phyloP scores from a whole-genome alignment of 2,329 filamentous ascomycete genomes.

The Gyromitra esculenta region DNA sequence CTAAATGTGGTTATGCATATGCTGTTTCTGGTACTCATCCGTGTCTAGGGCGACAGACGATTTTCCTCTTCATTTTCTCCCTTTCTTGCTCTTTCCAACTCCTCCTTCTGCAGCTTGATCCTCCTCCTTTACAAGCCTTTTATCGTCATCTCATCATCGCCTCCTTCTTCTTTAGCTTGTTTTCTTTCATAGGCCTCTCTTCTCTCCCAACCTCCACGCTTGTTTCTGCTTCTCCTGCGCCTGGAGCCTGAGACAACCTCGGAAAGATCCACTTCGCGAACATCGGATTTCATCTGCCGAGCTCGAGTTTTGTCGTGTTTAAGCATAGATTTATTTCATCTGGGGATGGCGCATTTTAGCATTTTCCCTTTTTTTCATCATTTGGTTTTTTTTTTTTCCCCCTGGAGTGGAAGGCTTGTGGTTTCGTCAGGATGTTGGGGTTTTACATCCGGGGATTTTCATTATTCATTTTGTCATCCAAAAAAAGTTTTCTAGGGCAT shows the following conservation, averaged over 20 bases:
- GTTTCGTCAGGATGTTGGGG: slow-evolving; percentile 28
- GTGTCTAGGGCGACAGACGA: background rate
- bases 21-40: background rate
- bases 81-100: too few relatives aligned
- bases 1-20: background rate
- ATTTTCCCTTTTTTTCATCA: background rate
- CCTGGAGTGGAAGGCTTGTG: slow-evolving; percentile 39
- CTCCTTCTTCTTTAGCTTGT: background rate
- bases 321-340: slow-evolving; percentile 17
- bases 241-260: background rate
- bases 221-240: slow-evolving; percentile 1
- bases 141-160: background rate
- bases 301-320: background rate
- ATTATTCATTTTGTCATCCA: slow-evolving; percentile 19
- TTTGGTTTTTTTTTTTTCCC: slow-evolving; percentile 4
- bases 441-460: slow-evolving; percentile 28
- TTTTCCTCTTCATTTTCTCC: background rate
- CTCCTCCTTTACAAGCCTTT: too few relatives aligned
- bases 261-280: background rate
- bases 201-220: background rate
- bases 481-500: slow-evolving; percentile 40
- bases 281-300: background rate
- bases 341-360: slow-evolving; percentile 42
- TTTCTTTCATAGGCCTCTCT: background rate
- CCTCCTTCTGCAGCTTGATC: too few relatives aligned